Percentiles rank a stretch among this genome's conserved stretches.
phyloP scores from a whole-genome alignment of 805 yeast genomes.

The Candida namnaoensis region DNA sequence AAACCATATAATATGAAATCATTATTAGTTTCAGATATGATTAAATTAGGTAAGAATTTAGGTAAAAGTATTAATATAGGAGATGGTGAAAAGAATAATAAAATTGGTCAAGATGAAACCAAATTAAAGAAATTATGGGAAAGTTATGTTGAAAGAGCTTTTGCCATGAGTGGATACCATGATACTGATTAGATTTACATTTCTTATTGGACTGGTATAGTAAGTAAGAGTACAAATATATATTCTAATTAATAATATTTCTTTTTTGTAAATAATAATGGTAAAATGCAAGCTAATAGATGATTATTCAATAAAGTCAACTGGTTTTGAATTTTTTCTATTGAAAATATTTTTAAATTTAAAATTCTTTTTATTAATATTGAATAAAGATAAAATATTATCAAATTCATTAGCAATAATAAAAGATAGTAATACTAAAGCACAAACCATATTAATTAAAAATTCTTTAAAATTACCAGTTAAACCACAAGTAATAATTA shows the following conservation, averaged over 20 bases:
- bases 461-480: conserved; percentile 32
- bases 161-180: conserved; percentile 59
- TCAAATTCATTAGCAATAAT: too few species aligned
- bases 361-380: too few species aligned
- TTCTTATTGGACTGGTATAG: too few species aligned
- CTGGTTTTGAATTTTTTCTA: too few species aligned
- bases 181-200: conserved; percentile 14
- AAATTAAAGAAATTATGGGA: conserved; percentile 44
- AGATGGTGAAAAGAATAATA: conserved; percentile 2
- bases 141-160: conserved; percentile 46
- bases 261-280: too few species aligned
- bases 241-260: too few species aligned
- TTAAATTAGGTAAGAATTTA: conserved; percentile 44
- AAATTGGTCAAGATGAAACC: conserved; percentile 1
- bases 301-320: too few species aligned
- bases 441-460: conserved; percentile 30
- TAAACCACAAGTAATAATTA: conserved; percentile 23
- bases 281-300: too few species aligned
- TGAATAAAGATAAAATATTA: too few species aligned
- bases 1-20: conserved; percentile 42
- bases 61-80: conserved; percentile 29
- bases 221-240: too few species aligned
- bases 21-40: conserved; percentile 55
- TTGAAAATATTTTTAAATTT: too few species aligned
- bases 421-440: conserved; percentile 10